Conservation (phyloP, 371 early-diverging fungal genomes). For the Mucor velutinosus region DNA sequence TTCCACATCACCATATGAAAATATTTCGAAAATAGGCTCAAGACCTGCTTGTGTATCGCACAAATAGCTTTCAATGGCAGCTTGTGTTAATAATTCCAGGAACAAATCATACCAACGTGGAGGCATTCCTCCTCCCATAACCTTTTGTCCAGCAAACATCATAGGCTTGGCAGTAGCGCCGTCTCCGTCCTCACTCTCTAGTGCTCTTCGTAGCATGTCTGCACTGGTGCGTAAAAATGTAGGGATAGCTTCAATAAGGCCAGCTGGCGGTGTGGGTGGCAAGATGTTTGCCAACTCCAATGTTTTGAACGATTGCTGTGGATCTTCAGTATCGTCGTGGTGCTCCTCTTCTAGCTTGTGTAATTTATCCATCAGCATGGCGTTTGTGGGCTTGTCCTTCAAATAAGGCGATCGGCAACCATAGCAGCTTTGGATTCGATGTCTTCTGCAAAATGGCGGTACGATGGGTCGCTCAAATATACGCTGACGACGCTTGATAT, state of each 20-base stretch:
- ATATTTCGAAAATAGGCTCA: constrained; percentile 60
- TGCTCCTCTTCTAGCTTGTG: constrained; percentile 44
- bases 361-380: constrained; percentile 33
- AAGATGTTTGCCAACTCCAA: constrained; percentile 11
- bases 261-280: constrained; percentile 27
- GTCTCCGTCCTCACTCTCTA: constrained; percentile 35
- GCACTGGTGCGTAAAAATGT: constrained; percentile 61
- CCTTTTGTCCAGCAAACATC: constrained; percentile 50
- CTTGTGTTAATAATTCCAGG: constrained; percentile 62
- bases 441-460: constrained; percentile 46
- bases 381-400: constrained; percentile 24
- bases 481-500: constrained; percentile 23
- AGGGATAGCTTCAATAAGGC: constrained; percentile 62
- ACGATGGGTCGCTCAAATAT: constrained; percentile 30
- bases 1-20: constrained; percentile 63
- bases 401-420: constrained; percentile 34
- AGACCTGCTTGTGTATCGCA: constrained; percentile 58
- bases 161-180: constrained; percentile 25
- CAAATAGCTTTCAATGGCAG: constrained; percentile 62
- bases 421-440: constrained; percentile 39
- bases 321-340: constrained; percentile 2
- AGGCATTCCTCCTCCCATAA: constrained; percentile 60
- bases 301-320: constrained; percentile 1
- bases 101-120: constrained; percentile 64
- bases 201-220: constrained; percentile 46